phyloP scores from a whole-genome alignment of 75 land plant species.

The Adiantum capillusveneris region DNA sequence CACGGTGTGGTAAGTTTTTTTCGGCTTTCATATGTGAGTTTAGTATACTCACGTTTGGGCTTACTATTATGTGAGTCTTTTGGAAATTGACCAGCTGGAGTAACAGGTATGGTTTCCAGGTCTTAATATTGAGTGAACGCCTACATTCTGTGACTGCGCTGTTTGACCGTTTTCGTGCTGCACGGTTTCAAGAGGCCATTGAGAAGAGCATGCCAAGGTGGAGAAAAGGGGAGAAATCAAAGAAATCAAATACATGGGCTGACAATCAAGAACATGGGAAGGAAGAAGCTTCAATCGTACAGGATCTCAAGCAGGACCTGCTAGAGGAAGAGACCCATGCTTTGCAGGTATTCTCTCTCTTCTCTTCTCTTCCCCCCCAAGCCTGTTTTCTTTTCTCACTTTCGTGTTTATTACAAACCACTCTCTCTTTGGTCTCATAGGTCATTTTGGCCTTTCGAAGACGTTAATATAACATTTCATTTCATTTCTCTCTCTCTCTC shows the following conservation, averaged over 20 bases:
- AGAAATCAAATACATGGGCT: slow-evolving; percentile 1
- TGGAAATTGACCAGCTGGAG: background rate
- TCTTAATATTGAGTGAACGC: slow-evolving; percentile 72
- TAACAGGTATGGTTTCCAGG: slow-evolving; percentile 37
- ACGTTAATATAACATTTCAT: too few relatives aligned
- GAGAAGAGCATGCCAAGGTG: slow-evolving; percentile 65
- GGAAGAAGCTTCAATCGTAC: slow-evolving; percentile 15
- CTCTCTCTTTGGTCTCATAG: too few relatives aligned
- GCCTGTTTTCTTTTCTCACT: too few relatives aligned
- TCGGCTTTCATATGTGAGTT: too few relatives aligned
- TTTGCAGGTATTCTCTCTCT: slow-evolving; percentile 57
- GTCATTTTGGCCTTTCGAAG: too few relatives aligned
- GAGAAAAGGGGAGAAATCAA: slow-evolving; percentile 16
- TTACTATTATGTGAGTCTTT: background rate
- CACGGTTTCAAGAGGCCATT: slow-evolving; percentile 75
- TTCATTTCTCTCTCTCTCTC: too few relatives aligned
- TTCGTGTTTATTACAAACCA: too few relatives aligned
- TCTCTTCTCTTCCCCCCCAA: too few relatives aligned
- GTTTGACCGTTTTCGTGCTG: slow-evolving; percentile 70
- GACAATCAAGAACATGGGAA: slow-evolving; percentile 17
- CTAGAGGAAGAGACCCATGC: slow-evolving; percentile 88
- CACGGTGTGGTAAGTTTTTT: slow-evolving; percentile 81
- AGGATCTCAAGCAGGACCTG: slow-evolving; percentile 49
- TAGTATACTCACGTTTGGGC: too few relatives aligned
- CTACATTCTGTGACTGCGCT: slow-evolving; percentile 69